Conservation (phyloP, 768 basidiomycete species). For the Boletus eberwhitei region DNA sequence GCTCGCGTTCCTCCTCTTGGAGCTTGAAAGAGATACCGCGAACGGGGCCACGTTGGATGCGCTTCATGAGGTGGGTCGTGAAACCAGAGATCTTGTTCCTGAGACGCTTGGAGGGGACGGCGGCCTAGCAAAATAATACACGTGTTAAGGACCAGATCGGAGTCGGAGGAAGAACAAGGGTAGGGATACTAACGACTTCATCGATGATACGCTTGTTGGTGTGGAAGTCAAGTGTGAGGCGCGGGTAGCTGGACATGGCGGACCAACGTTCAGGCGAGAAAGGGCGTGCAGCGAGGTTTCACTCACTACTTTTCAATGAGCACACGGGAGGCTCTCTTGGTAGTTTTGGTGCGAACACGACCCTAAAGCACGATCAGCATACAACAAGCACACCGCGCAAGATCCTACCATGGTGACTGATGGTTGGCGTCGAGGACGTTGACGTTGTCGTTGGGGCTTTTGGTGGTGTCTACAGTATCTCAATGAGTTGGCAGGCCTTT, state of each 20-base stretch:
- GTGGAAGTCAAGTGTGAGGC: constrained; percentile 98
- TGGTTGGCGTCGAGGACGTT: constrained; percentile 24
- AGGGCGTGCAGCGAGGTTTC: background rate
- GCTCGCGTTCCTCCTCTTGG: constrained; percentile 98
- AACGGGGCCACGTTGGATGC: constrained; percentile 96
- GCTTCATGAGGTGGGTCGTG: constrained; percentile 99
- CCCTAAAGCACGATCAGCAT: constrained; percentile 52
- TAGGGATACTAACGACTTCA: constrained; percentile 73
- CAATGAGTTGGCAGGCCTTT: background rate
- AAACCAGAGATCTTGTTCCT: constrained; percentile 99
- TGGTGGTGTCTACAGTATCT: background rate
- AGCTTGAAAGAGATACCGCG: constrained; percentile 99
- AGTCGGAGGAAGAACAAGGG: background rate
- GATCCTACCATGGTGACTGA: constrained; percentile 48
- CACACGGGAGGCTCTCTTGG: constrained; percentile 98
- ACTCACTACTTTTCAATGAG: constrained; percentile 99
- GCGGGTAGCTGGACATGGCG: constrained; percentile 75
- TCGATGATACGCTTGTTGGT: constrained; percentile 99
- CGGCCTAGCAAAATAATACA: constrained; percentile 48
- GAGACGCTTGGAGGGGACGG: constrained; percentile 97
- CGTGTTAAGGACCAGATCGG: background rate
- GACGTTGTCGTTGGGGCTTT: constrained; percentile 15
- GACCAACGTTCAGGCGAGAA: background rate
- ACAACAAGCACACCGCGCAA: constrained; percentile 3
- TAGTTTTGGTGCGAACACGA: constrained; percentile 99